phyloP scores from a whole-genome alignment of 2,329 filamentous ascomycete genomes.

The Amauroascus niger region DNA sequence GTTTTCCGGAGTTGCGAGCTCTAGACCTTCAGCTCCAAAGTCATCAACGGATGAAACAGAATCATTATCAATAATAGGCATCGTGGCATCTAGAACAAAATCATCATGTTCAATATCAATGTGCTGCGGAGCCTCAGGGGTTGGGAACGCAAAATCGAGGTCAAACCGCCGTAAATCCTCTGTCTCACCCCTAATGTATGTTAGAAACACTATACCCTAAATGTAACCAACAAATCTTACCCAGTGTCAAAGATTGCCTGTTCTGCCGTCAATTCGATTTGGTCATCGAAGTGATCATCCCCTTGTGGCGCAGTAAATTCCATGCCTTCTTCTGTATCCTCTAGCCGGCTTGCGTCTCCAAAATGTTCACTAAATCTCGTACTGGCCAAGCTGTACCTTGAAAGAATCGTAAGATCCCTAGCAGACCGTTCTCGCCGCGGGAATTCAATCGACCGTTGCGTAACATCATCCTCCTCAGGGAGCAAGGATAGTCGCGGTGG shows the following conservation, averaged over 20 bases:
- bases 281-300: slow-evolving; percentile 29
- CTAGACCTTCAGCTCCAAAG: slow-evolving; percentile 27
- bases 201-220: slow-evolving; percentile 6
- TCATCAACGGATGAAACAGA: slow-evolving; percentile 23
- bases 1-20: slow-evolving; percentile 23
- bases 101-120: slow-evolving; percentile 28
- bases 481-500: slow-evolving; percentile 36
- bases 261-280: slow-evolving; percentile 28
- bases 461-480: slow-evolving; percentile 41
- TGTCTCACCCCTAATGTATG: slow-evolving; percentile 32
- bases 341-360: slow-evolving; percentile 39
- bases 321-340: slow-evolving; percentile 33
- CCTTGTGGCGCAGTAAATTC: slow-evolving; percentile 33
- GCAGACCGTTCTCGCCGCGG: slow-evolving; percentile 34
- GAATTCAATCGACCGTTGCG: slow-evolving; percentile 35
- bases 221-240: slow-evolving; percentile 20
- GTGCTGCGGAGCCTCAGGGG: slow-evolving; percentile 27
- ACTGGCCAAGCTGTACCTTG: slow-evolving; percentile 37
- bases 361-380: slow-evolving; percentile 44
- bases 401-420: slow-evolving; percentile 31
- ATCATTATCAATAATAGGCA: slow-evolving; percentile 21
- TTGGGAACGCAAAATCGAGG: slow-evolving; percentile 34
- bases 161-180: slow-evolving; percentile 36
- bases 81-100: slow-evolving; percentile 27
- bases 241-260: slow-evolving; percentile 33